Percentiles rank a stretch among this genome's conserved stretches.
These are phyloP conservation scores for Coemansia sp. DNA, from an alignment of 192 early-diverging fungal genomes.

Conservation along the genomic window DNA sequence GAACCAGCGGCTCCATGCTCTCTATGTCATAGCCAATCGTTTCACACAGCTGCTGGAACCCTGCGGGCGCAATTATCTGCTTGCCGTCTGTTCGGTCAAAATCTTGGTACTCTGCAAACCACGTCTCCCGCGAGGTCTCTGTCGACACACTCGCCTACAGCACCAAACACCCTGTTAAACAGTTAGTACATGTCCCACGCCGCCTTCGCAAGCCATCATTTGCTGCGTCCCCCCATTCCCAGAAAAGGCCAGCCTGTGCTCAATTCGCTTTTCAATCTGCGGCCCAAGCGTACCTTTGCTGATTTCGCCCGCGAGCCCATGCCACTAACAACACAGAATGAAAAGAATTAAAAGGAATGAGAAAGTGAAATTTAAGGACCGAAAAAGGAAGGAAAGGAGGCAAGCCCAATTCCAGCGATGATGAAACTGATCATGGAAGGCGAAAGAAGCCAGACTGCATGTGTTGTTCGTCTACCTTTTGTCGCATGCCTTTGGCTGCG, in stretches of 20 bases:
- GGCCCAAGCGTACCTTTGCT: not conserved
- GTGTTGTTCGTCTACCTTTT: no score
- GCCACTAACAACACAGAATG: not conserved
- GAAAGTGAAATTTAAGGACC: not conserved
- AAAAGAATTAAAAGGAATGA: not conserved
- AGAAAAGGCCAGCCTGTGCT: no score
- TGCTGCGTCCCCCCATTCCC: no score
- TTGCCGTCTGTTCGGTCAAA: constrained; percentile 19
- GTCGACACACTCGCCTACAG: constrained; percentile 14
- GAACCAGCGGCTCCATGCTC: constrained; percentile 31
- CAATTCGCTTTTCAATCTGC: no score
- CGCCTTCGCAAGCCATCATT: not conserved
- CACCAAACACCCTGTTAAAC: no score
- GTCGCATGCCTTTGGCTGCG: no score
- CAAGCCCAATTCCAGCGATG: not conserved
- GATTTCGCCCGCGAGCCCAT: not conserved
- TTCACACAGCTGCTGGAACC: constrained; percentile 36
- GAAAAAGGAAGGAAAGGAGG: not conserved
- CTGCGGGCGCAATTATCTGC: constrained; percentile 26
- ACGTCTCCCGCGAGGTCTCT: constrained; percentile 9
- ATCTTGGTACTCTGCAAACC: constrained; percentile 41
- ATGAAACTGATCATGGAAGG: not conserved
- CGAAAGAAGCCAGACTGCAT: no score
- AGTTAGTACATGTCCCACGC: no score
- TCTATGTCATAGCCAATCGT: constrained; percentile 29